Evolutionary conservation across 306 rosid species (phyloP).

Genomic region (Cicer judaicum): DNA sequence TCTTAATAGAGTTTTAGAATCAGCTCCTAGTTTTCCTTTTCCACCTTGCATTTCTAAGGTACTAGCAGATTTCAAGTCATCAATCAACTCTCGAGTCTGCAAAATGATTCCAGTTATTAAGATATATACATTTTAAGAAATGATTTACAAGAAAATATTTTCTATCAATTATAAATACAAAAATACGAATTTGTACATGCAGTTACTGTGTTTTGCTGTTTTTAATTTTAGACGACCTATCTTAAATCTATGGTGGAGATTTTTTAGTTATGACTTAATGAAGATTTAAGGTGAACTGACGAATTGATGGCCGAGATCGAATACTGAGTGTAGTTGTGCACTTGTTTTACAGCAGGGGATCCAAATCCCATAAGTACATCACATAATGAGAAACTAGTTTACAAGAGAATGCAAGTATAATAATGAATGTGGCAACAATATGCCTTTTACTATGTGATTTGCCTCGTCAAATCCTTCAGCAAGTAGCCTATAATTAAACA

Average conservation of each 20-base stretch:
- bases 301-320: too few species aligned
- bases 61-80: slow-evolving; percentile 82
- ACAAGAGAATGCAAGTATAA: neutral
- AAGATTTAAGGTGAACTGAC: too few species aligned
- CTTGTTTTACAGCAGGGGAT: too few species aligned
- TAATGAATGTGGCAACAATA: slow-evolving; percentile 27
- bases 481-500: neutral
- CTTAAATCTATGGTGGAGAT: too few species aligned
- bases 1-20: slow-evolving; percentile 82
- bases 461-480: neutral
- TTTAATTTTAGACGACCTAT: too few species aligned
- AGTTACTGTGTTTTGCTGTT: too few species aligned
- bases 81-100: slow-evolving; percentile 91
- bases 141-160: slow-evolving; percentile 17
- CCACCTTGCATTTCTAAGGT: slow-evolving; percentile 68
- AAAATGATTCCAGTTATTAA: slow-evolving; percentile 31
- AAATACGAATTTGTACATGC: too few species aligned
- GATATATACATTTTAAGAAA: neutral
- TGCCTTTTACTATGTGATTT: neutral
- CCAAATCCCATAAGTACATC: neutral
- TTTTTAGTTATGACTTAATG: too few species aligned
- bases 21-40: slow-evolving; percentile 87
- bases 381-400: slow-evolving; percentile 7
- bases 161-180: neutral
- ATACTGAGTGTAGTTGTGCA: too few species aligned